A percentile compares a stretch with the other conserved stretches of the same genome.
These are phyloP conservation scores for Hibiscus syriacus DNA, from an alignment of 345 rosid species.

Conservation along the genomic window DNA sequence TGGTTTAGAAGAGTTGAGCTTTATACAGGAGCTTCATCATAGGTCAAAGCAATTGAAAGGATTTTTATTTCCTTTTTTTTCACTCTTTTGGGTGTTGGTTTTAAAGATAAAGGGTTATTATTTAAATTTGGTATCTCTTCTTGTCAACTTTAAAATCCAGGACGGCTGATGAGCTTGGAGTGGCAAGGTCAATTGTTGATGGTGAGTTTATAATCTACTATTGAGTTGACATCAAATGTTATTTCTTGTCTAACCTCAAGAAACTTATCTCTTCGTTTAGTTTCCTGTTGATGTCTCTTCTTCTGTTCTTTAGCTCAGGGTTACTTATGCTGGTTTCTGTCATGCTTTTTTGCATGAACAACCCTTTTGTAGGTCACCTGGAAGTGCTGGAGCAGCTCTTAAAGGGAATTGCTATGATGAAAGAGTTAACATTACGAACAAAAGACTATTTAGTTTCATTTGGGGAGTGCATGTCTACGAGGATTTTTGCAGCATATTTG, in stretches of 20 bases:
- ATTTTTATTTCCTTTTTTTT: not conserved
- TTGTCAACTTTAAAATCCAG: no score
- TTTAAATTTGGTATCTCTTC: no score
- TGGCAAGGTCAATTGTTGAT: no score
- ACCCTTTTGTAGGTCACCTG: slow-evolving; percentile 47
- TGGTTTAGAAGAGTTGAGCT: no score
- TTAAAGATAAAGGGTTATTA: no score
- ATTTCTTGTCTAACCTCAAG: not conserved
- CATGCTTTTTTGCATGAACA: not conserved
- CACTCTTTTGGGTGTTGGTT: not conserved
- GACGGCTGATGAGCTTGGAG: no score
- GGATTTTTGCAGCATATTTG: no score
- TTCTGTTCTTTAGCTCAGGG: not conserved
- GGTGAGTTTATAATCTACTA: no score
- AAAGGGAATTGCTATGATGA: slow-evolving; percentile 96
- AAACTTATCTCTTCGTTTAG: not conserved
- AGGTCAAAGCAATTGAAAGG: no score
- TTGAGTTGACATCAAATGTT: not conserved
- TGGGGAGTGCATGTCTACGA: no score
- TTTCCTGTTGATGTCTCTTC: not conserved
- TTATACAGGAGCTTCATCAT: no score
- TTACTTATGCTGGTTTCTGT: slow-evolving; percentile 12
- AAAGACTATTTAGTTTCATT: slow-evolving; percentile 80
- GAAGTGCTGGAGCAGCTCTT: slow-evolving; percentile 86
- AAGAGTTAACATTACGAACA: slow-evolving; percentile 81